Conservation (phyloP, 78 protist species). For the Dictyostelium citrinum region DNA sequence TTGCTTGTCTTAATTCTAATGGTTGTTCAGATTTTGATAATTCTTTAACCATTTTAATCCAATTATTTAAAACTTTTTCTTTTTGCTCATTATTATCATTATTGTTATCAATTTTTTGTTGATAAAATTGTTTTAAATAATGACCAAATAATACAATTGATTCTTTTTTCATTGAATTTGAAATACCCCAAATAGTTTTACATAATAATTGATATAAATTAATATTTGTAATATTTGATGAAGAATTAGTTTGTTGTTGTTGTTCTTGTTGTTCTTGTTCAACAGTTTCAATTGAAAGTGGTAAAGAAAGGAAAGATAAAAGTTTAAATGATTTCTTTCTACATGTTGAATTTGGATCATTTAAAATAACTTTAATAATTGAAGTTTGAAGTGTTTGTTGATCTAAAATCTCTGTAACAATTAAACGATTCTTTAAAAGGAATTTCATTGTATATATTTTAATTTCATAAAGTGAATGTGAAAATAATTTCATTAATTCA, state of each 20-base stretch:
- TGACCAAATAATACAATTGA: constrained; percentile 61
- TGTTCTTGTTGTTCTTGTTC: background rate
- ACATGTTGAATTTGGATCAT: constrained; percentile 5
- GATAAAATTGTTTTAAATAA: constrained; percentile 10
- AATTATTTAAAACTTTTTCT: background rate
- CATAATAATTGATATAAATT: background rate
- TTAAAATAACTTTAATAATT: background rate
- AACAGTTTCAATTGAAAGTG: background rate
- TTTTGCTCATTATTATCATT: background rate
- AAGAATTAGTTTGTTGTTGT: background rate
- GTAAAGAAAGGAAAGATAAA: background rate
- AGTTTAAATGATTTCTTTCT: constrained; percentile 26
- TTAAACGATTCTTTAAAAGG: constrained; percentile 8
- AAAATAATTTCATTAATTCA: background rate
- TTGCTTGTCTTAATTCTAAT: constrained; percentile 30
- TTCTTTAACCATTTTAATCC: constrained; percentile 16
- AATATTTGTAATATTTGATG: background rate
- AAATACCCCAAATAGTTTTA: background rate
- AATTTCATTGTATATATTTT: constrained; percentile 22
- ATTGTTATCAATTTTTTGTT: background rate
- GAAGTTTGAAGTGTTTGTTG: constrained; percentile 12
- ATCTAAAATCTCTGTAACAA: background rate
- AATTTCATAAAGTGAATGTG: constrained; percentile 33
- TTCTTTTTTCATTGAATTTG: constrained; percentile 38
- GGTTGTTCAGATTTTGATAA: constrained; percentile 24